A percentile compares a stretch with the other conserved stretches of the same genome.
Conservation (phyloP, 805 yeast species). For the Wickerhamomyces strasburgensis region DNA sequence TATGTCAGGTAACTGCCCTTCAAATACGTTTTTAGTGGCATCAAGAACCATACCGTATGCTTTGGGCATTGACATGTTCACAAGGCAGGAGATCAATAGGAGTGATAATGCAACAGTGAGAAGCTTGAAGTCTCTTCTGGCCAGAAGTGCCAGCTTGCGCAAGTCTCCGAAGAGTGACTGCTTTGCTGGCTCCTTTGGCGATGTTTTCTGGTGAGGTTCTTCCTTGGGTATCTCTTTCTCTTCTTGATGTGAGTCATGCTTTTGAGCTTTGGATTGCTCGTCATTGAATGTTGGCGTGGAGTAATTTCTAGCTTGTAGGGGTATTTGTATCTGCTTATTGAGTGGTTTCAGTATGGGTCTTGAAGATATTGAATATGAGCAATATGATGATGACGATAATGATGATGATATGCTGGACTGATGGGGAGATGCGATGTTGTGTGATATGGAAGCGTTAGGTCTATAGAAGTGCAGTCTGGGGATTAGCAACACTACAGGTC, state of each 20-base stretch:
- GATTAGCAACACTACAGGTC: too few species aligned
- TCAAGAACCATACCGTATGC: constrained; percentile 53
- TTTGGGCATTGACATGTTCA: constrained; percentile 50
- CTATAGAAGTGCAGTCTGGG: too few species aligned
- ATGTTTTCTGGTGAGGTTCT: background rate
- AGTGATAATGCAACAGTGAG: constrained; percentile 38
- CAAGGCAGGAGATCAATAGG: constrained; percentile 42
- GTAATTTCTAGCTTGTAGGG: too few species aligned
- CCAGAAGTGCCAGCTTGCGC: constrained; percentile 36
- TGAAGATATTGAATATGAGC: too few species aligned
- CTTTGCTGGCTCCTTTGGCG: constrained; percentile 3
- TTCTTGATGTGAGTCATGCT: too few species aligned
- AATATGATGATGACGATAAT: too few species aligned
- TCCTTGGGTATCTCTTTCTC: background rate
- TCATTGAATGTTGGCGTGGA: background rate
- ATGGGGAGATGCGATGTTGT: too few species aligned
- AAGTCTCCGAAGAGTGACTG: constrained; percentile 24
- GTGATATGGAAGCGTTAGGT: too few species aligned
- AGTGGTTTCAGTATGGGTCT: too few species aligned
- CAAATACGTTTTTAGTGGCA: constrained; percentile 35
- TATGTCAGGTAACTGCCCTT: constrained; percentile 30
- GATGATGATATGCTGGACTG: too few species aligned
- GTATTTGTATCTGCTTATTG: too few species aligned
- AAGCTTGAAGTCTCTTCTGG: constrained; percentile 40
- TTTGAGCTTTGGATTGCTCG: background rate